Conservation (phyloP, 2,329 filamentous ascomycete species). For the Paecilomyces niveus region DNA sequence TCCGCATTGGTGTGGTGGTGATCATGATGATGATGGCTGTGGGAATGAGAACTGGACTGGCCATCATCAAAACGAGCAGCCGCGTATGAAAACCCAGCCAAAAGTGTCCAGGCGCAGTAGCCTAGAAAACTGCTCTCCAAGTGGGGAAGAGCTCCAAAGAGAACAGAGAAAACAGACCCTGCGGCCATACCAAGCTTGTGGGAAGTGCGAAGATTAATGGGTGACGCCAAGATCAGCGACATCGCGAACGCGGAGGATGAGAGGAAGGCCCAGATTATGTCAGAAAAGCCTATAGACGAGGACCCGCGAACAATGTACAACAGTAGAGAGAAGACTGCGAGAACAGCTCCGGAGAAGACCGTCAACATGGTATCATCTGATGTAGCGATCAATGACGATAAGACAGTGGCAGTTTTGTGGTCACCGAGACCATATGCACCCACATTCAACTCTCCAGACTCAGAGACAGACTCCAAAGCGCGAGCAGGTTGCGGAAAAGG, state of each 20-base stretch:
- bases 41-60: constrained; percentile 23
- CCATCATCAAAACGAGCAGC: constrained; percentile 26
- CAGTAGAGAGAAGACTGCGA: constrained; percentile 18
- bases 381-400: constrained; percentile 9
- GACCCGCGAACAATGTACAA: constrained; percentile 11
- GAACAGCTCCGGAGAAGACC: constrained; percentile 17
- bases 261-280: constrained; percentile 16
- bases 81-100: constrained; percentile 24
- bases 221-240: constrained; percentile 18
- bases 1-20: constrained; percentile 32
- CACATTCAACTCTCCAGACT: constrained; percentile 3
- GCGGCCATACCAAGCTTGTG: constrained; percentile 25
- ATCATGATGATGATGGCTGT: constrained; percentile 23
- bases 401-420: constrained; percentile 11
- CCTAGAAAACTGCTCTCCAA: constrained; percentile 18
- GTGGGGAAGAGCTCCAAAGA: constrained; percentile 22
- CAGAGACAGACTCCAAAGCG: constrained; percentile 11
- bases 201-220: constrained; percentile 18
- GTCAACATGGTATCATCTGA: constrained; percentile 21
- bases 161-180: constrained; percentile 17
- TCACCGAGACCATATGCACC: constrained; percentile 7
- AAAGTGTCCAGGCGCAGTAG: constrained; percentile 18
- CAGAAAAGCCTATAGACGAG: constrained; percentile 13
- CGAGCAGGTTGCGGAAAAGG: constrained; percentile 27
- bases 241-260: constrained; percentile 18